Conservation (phyloP, 225 moss, liverwort and hornwort genomes). For the Marchantia polymorpha region DNA sequence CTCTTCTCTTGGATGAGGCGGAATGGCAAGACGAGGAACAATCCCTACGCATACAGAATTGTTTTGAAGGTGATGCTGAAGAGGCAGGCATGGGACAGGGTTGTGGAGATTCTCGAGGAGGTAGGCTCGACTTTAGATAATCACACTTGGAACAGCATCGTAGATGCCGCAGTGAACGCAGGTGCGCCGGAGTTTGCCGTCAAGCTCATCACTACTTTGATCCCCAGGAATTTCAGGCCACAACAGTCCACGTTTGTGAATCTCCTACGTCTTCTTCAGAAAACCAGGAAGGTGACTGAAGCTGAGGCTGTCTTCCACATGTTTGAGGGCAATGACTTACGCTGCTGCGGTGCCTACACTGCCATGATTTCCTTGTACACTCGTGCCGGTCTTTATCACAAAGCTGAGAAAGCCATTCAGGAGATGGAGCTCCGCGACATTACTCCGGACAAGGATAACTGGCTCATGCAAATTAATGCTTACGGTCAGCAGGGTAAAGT, state of each 20-base stretch:
- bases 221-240: slow-evolving; percentile 4
- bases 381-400: slow-evolving; percentile 57
- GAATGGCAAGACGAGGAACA: slow-evolving; percentile 46
- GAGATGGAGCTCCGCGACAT: slow-evolving; percentile 61
- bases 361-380: slow-evolving; percentile 79
- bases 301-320: slow-evolving; percentile 12
- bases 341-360: slow-evolving; percentile 57
- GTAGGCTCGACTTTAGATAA: slow-evolving; percentile 51
- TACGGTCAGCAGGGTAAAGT: slow-evolving; percentile 91
- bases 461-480: slow-evolving; percentile 76
- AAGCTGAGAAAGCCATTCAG: slow-evolving; percentile 71
- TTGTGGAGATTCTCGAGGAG: slow-evolving; percentile 39
- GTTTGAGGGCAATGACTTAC: slow-evolving; percentile 42
- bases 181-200: slow-evolving; percentile 43
- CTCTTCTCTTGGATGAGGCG: slow-evolving; percentile 58
- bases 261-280: slow-evolving; percentile 21
- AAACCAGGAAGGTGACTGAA: slow-evolving; percentile 12
- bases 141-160: slow-evolving; percentile 56
- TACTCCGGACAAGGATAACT: slow-evolving; percentile 69
- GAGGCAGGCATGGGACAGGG: slow-evolving; percentile 51
- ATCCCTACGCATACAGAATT: slow-evolving; percentile 53
- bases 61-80: slow-evolving; percentile 46
- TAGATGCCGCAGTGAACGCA: slow-evolving; percentile 64
- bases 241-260: slow-evolving; percentile 17
- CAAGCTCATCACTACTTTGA: neutral